These are phyloP conservation scores for Monilinia laxa DNA, from an alignment of 2,329 filamentous ascomycete species.

Conservation along the genomic window DNA sequence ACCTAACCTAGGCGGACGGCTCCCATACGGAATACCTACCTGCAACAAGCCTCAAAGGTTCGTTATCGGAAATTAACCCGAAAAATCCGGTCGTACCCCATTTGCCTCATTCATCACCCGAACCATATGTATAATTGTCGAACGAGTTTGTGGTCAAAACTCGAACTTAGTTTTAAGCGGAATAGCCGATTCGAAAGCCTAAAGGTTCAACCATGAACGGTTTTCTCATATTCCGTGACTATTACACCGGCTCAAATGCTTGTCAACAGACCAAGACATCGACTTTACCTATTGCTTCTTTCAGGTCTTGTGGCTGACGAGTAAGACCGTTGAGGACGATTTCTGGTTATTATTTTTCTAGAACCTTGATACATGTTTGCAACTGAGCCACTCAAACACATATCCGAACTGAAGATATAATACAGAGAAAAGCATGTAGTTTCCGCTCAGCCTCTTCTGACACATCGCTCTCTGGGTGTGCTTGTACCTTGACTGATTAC, in stretches of 20 bases:
- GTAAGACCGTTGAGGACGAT: slow-evolving; percentile 6
- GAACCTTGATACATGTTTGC: slow-evolving; percentile 7
- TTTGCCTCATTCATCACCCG: not conserved
- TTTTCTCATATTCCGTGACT: not conserved
- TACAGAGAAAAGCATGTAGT: not conserved
- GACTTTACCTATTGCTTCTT: not conserved
- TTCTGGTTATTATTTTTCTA: not conserved
- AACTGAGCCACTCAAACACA: slow-evolving; percentile 6
- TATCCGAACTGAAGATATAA: slow-evolving; percentile 11
- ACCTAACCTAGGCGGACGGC: not conserved
- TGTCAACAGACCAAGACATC: not conserved
- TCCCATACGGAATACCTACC: slow-evolving; percentile 1
- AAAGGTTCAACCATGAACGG: slow-evolving; percentile 12
- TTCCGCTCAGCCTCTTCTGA: slow-evolving; percentile 3
- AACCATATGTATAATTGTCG: not conserved
- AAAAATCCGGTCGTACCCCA: slow-evolving; percentile 11
- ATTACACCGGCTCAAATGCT: slow-evolving; percentile 3
- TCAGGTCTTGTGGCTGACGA: slow-evolving; percentile 2
- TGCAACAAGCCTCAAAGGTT: slow-evolving; percentile 10
- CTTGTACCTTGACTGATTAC: not conserved
- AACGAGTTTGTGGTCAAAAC: not conserved
- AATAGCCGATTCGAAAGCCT: slow-evolving; percentile 16
- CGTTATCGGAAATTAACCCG: slow-evolving; percentile 21
- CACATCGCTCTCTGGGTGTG: not conserved
- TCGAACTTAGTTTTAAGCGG: slow-evolving; percentile 10